phyloP scores from a whole-genome alignment of 2,329 filamentous ascomycete species.

The Ophiostoma piceae region DNA sequence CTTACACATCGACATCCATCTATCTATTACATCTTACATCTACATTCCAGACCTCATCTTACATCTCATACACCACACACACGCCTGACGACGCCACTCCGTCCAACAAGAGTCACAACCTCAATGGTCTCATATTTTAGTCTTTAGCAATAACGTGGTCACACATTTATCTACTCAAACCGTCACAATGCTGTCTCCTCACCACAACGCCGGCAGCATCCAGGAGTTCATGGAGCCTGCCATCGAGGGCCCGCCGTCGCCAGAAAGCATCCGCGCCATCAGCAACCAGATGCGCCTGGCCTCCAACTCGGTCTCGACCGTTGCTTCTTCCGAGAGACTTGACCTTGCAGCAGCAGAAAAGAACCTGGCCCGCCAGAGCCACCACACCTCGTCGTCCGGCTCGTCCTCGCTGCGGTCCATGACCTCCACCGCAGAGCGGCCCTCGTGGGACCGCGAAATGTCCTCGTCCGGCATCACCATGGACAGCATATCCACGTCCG shows the following conservation, averaged over 20 bases:
- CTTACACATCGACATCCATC: not conserved
- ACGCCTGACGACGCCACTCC: not conserved
- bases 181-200: slow-evolving; percentile 19
- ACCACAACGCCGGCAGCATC: slow-evolving; percentile 27
- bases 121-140: not conserved
- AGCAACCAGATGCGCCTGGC: slow-evolving; percentile 51
- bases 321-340: slow-evolving; percentile 23
- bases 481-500: slow-evolving; percentile 33
- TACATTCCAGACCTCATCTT: slow-evolving; percentile 4
- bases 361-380: slow-evolving; percentile 38
- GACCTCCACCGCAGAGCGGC: slow-evolving; percentile 38
- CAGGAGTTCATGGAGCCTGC: slow-evolving; percentile 52
- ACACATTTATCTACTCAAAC: not conserved
- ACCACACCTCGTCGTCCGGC: slow-evolving; percentile 49
- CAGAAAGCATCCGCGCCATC: slow-evolving; percentile 53
- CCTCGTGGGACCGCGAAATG: slow-evolving; percentile 52
- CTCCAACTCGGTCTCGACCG: slow-evolving; percentile 39
- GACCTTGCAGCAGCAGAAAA: slow-evolving; percentile 32
- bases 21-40: not conserved
- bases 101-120: not conserved
- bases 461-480: slow-evolving; percentile 31
- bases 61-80: not conserved
- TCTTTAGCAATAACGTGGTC: slow-evolving; percentile 6
- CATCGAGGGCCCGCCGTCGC: slow-evolving; percentile 57
- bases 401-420: slow-evolving; percentile 51